Evolutionary conservation across 1,284 basidiomycete genomes (phyloP).

Genomic region (Austroboletus rostrupii): DNA sequence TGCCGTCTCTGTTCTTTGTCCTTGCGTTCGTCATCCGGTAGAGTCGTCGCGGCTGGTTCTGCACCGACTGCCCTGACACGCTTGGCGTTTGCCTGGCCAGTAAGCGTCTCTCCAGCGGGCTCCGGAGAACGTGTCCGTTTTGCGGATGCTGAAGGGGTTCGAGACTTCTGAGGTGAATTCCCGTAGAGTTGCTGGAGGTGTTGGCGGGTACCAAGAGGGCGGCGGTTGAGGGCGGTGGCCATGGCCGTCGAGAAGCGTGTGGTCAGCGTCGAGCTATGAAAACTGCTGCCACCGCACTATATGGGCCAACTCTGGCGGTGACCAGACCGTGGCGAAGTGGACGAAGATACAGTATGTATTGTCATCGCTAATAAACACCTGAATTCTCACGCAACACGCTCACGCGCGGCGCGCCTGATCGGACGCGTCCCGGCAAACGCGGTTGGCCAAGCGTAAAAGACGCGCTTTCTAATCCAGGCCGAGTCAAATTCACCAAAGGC

Average conservation of each 20-base stretch:
- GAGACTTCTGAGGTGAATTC: conserved; percentile 29
- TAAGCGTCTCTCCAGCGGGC: conserved; percentile 32
- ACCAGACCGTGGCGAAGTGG: not conserved
- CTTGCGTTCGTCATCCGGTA: conserved; percentile 32
- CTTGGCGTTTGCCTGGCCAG: conserved; percentile 25
- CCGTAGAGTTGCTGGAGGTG: conserved; percentile 32
- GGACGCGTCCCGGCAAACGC: conserved; percentile 17
- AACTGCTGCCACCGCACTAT: not conserved
- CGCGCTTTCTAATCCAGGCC: too few species aligned
- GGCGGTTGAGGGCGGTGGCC: conserved; percentile 43
- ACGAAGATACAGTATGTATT: conserved; percentile 8
- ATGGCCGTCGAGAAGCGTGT: conserved; percentile 5
- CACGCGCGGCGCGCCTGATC: conserved; percentile 16
- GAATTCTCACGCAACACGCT: conserved; percentile 28
- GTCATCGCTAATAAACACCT: conserved; percentile 13
- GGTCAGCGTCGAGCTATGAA: conserved; percentile 5
- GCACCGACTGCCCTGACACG: conserved; percentile 29
- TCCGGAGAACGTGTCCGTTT: conserved; percentile 71
- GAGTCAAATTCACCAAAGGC: not conserved
- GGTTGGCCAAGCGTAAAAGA: too few species aligned
- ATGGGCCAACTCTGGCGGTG: not conserved
- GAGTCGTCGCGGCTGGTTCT: conserved; percentile 15
- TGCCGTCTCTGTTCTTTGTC: conserved; percentile 41
- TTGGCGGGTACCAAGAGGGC: conserved; percentile 35
- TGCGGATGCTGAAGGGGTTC: conserved; percentile 22